A percentile compares a stretch with the other conserved stretches of the same genome.
Evolutionary conservation across 2,329 filamentous ascomycete species (phyloP).

Genomic region (Beauveria sp.): DNA sequence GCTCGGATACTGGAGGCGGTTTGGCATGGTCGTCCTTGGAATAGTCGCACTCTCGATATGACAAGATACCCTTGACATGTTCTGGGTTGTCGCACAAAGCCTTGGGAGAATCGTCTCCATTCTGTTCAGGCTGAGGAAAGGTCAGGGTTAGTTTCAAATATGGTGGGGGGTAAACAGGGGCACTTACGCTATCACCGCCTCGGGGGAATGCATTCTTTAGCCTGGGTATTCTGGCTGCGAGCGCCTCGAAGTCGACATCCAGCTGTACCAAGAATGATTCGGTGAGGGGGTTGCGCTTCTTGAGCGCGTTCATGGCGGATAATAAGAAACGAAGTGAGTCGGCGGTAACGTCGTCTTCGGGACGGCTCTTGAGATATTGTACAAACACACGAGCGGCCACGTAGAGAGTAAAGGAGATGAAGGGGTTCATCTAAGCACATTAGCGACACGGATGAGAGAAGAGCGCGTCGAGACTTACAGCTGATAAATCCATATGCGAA

Average conservation of each 20-base stretch:
- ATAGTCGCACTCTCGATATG: conserved; percentile 37
- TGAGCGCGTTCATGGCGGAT: conserved; percentile 82
- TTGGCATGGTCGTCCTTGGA: conserved; percentile 37
- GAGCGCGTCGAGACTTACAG: conserved; percentile 45
- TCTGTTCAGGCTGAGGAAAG: neutral
- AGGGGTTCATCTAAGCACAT: conserved; percentile 73
- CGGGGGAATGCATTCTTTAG: conserved; percentile 48
- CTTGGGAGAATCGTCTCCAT: conserved; percentile 13
- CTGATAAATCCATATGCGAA: conserved; percentile 76
- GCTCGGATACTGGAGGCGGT: conserved; percentile 15
- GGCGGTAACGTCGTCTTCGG: conserved; percentile 69
- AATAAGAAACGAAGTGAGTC: conserved; percentile 87
- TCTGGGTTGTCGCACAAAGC: conserved; percentile 28
- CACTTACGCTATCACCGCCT: conserved; percentile 41
- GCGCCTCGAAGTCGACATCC: conserved; percentile 79
- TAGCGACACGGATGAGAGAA: conserved; percentile 11
- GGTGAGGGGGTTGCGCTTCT: conserved; percentile 79
- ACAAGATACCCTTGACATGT: conserved; percentile 32
- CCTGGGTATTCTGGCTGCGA: conserved; percentile 54
- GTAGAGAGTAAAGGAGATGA: conserved; percentile 91
- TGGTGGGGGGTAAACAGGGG: too few relatives aligned
- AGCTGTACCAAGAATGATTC: conserved; percentile 92
- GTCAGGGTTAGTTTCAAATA: neutral
- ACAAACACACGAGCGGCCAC: conserved; percentile 94
- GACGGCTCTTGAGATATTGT: conserved; percentile 90